Percentiles rank a stretch among this genome's conserved stretches.
phyloP scores from a whole-genome alignment of 2,329 filamentous ascomycete genomes.

The Berkeleyomyces basicola region DNA sequence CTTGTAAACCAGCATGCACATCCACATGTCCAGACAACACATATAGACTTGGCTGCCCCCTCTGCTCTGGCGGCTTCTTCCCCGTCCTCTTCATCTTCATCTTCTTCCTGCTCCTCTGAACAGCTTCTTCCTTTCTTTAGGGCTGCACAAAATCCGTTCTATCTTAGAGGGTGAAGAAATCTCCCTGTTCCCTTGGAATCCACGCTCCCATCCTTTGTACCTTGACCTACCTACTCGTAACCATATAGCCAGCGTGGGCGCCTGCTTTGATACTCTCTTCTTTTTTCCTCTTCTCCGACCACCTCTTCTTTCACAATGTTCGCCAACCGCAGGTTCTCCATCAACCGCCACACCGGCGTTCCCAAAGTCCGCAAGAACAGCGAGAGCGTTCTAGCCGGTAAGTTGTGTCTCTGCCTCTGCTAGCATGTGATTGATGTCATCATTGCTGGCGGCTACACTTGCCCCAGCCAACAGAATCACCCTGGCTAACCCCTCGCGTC shows the following conservation, averaged over 20 bases:
- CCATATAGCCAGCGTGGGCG: not conserved
- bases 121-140: not conserved
- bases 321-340: constrained; percentile 43
- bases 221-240: not conserved
- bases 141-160: not conserved
- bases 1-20: not conserved
- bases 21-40: not conserved
- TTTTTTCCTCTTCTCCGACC: not conserved
- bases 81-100: not conserved
- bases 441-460: not conserved
- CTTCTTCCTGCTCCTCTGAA: not conserved
- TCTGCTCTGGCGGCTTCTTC: not conserved
- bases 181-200: not conserved
- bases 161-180: not conserved
- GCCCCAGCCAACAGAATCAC: not conserved
- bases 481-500: not conserved
- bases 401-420: not conserved
- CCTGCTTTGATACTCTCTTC: not conserved
- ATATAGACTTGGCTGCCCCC: not conserved
- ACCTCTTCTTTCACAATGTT: constrained; percentile 26
- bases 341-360: constrained; percentile 48
- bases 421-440: not conserved
- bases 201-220: not conserved
- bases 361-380: constrained; percentile 27
- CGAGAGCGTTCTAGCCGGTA: constrained; percentile 12